Evolutionary conservation across 192 early-diverging fungal genomes (phyloP).

Genomic region (Thoreauomyces humboldtii): DNA sequence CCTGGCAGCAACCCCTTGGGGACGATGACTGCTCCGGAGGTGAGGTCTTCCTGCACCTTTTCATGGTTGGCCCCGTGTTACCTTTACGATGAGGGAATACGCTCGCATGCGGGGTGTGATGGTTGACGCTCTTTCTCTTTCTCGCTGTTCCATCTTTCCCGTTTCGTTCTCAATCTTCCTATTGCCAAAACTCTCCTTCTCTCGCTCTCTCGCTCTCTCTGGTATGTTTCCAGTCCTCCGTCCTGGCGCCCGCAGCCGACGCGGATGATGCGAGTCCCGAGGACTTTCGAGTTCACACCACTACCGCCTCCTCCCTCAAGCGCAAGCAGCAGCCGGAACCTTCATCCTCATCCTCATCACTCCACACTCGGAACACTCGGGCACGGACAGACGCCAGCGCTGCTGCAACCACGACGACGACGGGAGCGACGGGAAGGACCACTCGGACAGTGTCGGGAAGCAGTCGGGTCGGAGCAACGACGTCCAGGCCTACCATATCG

Average conservation of each 20-base stretch:
- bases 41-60: not conserved
- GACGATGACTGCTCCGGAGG: not conserved
- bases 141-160: not conserved
- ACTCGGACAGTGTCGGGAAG: not conserved
- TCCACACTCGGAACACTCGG: no score
- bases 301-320: slow-evolving; percentile 23
- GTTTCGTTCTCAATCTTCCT: not conserved
- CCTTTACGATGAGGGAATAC: not conserved
- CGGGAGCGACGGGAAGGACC: not conserved
- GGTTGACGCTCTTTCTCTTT: no score
- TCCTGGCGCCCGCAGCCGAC: no score
- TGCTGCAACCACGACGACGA: no score
- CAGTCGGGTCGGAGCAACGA: slow-evolving; percentile 8
- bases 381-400: no score
- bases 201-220: not conserved
- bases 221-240: no score
- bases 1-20: not conserved
- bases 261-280: slow-evolving; percentile 13
- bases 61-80: not conserved
- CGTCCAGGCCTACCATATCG: not conserved
- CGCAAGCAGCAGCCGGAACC: slow-evolving; percentile 28
- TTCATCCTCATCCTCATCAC: slow-evolving; percentile 10
- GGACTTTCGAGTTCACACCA: slow-evolving; percentile 26
- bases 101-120: not conserved
- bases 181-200: not conserved